A percentile compares a stretch with the other conserved stretches of the same genome.
phyloP scores from a whole-genome alignment of 805 yeast species.

The Teunomyces atbi region DNA sequence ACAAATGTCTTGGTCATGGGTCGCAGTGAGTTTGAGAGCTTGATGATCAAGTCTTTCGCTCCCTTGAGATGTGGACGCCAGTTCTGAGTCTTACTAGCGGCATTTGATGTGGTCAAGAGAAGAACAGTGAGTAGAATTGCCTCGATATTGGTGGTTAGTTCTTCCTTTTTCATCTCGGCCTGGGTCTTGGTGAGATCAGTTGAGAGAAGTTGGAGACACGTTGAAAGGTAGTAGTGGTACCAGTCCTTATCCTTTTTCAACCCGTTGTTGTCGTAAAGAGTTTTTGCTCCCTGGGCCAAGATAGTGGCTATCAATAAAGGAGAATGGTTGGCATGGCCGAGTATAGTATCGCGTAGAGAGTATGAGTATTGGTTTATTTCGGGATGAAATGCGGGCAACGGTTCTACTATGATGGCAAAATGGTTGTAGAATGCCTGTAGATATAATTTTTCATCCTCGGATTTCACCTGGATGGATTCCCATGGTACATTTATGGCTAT shows the following conservation, averaged over 20 bases:
- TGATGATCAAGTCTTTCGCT: conserved; percentile 45
- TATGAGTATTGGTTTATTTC: conserved; percentile 24
- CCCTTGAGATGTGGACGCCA: conserved; percentile 67
- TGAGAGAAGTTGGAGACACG: conserved; percentile 57
- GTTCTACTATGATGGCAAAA: conserved; percentile 33
- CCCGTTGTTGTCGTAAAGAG: conserved; percentile 41
- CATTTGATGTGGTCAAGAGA: conserved; percentile 59
- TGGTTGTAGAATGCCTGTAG: conserved; percentile 35
- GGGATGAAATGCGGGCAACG: conserved; percentile 32
- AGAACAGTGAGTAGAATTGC: conserved; percentile 64
- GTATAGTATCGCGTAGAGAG: conserved; percentile 61
- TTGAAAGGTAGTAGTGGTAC: conserved; percentile 61
- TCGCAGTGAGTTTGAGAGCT: conserved; percentile 13
- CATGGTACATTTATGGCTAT: conserved; percentile 27
- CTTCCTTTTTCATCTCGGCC: conserved; percentile 16
- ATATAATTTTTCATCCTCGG: conserved; percentile 27
- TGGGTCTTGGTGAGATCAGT: conserved; percentile 26
- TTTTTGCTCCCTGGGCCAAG: conserved; percentile 67
- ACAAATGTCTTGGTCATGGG: conserved; percentile 39
- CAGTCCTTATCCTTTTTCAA: conserved; percentile 57
- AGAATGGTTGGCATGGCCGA: conserved; percentile 56
- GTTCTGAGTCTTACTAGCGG: conserved; percentile 47
- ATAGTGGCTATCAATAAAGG: conserved; percentile 63
- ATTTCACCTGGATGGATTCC: conserved; percentile 22
- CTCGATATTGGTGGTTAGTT: conserved; percentile 49